A percentile compares a stretch with the other conserved stretches of the same genome.
Conservation (phyloP, 805 yeast genomes). For the Ogataea haglerorum region DNA sequence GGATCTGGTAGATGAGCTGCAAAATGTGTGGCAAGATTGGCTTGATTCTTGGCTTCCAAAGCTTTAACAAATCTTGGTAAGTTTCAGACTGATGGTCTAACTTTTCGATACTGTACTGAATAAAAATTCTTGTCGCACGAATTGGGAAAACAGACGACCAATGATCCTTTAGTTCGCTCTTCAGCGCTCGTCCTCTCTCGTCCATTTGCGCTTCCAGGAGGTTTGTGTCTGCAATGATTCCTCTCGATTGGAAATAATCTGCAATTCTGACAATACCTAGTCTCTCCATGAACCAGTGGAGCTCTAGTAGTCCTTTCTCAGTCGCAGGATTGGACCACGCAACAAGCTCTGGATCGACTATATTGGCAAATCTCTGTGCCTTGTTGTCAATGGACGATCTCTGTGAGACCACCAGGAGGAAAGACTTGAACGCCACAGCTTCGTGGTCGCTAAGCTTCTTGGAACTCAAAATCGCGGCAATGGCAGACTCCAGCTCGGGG, state of each 20-base stretch:
- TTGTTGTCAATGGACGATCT: slow-evolving; percentile 72
- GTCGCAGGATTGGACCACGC: slow-evolving; percentile 95
- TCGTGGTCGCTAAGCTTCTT: slow-evolving; percentile 84
- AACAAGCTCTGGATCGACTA: slow-evolving; percentile 88
- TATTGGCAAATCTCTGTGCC: slow-evolving; percentile 67
- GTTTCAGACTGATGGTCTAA: slow-evolving; percentile 76
- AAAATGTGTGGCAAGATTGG: slow-evolving; percentile 90
- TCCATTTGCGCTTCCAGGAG: slow-evolving; percentile 81
- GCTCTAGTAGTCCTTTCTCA: slow-evolving; percentile 80
- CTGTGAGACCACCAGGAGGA: slow-evolving; percentile 86
- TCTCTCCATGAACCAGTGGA: slow-evolving; percentile 98
- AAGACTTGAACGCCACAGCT: slow-evolving; percentile 89
- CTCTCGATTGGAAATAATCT: slow-evolving; percentile 78
- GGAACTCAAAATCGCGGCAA: slow-evolving; percentile 63
- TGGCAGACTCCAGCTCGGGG: slow-evolving; percentile 77
- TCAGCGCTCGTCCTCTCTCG: slow-evolving; percentile 75
- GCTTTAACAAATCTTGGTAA: slow-evolving; percentile 59
- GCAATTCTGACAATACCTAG: slow-evolving; percentile 93
- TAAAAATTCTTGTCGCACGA: slow-evolving; percentile 89
- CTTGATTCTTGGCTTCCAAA: slow-evolving; percentile 92
- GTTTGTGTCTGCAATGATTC: slow-evolving; percentile 74
- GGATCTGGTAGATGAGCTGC: slow-evolving; percentile 83
- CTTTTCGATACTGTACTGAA: slow-evolving; percentile 93
- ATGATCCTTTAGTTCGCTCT: slow-evolving; percentile 75
- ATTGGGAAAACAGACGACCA: slow-evolving; percentile 96